These are phyloP conservation scores for Hyaloscypha hepaticicola DNA, from an alignment of 495 filamentous ascomycete genomes.

Conservation along the genomic window DNA sequence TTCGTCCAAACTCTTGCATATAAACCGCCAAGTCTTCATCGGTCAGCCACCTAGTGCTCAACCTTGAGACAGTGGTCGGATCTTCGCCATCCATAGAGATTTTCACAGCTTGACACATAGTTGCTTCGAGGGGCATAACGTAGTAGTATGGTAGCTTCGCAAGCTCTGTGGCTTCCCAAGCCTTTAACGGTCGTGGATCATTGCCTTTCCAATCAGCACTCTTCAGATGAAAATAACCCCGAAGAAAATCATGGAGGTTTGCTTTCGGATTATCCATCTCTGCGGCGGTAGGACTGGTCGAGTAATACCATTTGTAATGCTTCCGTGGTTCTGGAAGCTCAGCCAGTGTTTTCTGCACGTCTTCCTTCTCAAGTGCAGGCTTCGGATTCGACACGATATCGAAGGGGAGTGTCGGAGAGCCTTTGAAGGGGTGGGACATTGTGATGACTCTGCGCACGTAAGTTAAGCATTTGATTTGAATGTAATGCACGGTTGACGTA, in stretches of 20 bases:
- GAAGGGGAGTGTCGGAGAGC: constrained; percentile 49
- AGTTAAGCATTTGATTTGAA: neutral
- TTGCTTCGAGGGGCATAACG: constrained; percentile 57
- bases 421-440: constrained; percentile 59
- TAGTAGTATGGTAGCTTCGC: constrained; percentile 65
- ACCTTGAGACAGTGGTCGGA: constrained; percentile 14
- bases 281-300: constrained; percentile 48
- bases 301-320: constrained; percentile 73
- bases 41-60: constrained; percentile 49
- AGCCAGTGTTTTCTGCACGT: constrained; percentile 57
- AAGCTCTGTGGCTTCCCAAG: constrained; percentile 56
- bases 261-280: constrained; percentile 58
- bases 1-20: constrained; percentile 58
- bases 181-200: constrained; percentile 48
- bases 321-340: constrained; percentile 52
- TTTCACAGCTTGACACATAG: constrained; percentile 58
- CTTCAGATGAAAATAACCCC: constrained; percentile 69
- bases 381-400: constrained; percentile 39
- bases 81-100: constrained; percentile 52
- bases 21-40: constrained; percentile 59
- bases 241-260: constrained; percentile 56
- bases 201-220: constrained; percentile 59
- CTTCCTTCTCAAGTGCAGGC: constrained; percentile 32
- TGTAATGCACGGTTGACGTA: neutral
- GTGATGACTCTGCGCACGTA: constrained; percentile 39